Evolutionary conservation across 495 filamentous ascomycete genomes (phyloP), one percentile per base, ranked within the genome.

Genomic region (Amniculicola lignicola): DNA sequence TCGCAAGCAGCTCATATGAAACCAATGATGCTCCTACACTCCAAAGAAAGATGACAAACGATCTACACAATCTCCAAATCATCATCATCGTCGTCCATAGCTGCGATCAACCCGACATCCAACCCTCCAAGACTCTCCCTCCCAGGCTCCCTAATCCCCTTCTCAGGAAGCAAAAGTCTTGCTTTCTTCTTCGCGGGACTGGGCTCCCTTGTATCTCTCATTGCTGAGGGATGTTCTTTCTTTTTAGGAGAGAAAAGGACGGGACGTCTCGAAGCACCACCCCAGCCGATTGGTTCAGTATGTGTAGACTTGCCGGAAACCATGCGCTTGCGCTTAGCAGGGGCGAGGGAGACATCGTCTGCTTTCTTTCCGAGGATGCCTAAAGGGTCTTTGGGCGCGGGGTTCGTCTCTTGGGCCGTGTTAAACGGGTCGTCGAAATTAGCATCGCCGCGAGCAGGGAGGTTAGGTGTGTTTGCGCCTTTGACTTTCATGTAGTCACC

Each of bases 291-390:
- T 10, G 72, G 60, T 33, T 69, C 64, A 7, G 29, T 33, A n/a
- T 33, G 29, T 7, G 29, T n/a, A 4, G 73, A 31, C 35, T 48
- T 39, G 44, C 61, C 56, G 6, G 45, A 52, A 7, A 53, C 24
- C 42, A 63, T 61, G 31, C 83, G 71, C 70, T 88, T 88, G 39
- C 84, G 74, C 68, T 90, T 94, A 51, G 83, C 75, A 7, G 90
- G 89, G 54, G 83, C 83, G 27, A 97, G 74, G 23, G 79, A 77
- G 25, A 94, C 79, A 48, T 77, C 74, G 22, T 65, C 73, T 18
- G 82, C 83, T 23, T 74, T 79, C 23, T 75, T 78, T 9, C 72
- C 70, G 37, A 82, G 63, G 2, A 88, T 73, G 5, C 84, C 84
- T 12, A 89, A 71, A 4, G 46, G 43, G 22, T 57, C 44, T 2